Conservation (phyloP, 2,329 filamentous ascomycete species). For the Helotiales sp. region DNA sequence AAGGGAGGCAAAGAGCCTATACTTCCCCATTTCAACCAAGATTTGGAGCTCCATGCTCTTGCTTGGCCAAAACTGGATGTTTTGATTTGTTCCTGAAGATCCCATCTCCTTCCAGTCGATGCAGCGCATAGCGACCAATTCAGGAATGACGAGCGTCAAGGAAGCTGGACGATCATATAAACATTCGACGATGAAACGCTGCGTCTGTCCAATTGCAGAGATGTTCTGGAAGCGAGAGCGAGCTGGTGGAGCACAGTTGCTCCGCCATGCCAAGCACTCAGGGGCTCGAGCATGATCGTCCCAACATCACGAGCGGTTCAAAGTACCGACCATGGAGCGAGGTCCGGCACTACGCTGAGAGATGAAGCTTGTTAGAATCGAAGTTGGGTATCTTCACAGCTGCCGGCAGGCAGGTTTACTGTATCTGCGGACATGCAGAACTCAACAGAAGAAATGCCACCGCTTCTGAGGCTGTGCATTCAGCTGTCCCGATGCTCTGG, state of each 20-base stretch:
- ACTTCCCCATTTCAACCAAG: background rate
- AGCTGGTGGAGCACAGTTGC: too few species aligned
- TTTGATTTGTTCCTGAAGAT: background rate
- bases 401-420: background rate
- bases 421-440: background rate
- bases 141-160: background rate
- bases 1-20: background rate
- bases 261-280: background rate
- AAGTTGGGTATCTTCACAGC: background rate
- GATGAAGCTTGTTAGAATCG: background rate
- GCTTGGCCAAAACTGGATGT: background rate
- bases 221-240: background rate
- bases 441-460: background rate
- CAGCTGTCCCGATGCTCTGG: background rate
- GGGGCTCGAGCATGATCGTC: background rate
- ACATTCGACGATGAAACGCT: background rate
- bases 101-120: background rate
- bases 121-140: background rate
- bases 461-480: background rate
- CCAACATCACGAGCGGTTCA: background rate
- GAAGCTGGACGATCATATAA: background rate
- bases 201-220: background rate
- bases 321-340: background rate
- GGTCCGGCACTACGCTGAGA: background rate
- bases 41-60: background rate